These are phyloP conservation scores for Wakefieldia striispora DNA, from an alignment of 768 basidiomycete genomes.

Conservation along the genomic window DNA sequence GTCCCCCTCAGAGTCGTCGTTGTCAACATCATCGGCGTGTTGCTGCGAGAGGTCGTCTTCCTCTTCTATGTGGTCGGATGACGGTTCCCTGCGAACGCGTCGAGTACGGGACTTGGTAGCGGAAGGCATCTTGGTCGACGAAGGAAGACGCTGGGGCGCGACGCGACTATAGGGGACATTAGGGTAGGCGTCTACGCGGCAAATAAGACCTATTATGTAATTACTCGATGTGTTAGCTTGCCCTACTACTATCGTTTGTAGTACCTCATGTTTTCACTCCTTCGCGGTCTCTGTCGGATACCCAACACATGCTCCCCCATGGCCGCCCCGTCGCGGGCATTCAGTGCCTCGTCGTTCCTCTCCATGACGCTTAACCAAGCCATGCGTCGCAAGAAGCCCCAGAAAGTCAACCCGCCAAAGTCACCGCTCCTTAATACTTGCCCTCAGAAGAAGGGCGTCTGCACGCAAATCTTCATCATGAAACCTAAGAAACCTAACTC, in stretches of 20 bases:
- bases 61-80: slow-evolving; percentile 60
- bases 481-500: slow-evolving; percentile 99
- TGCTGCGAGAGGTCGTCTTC: slow-evolving; percentile 42
- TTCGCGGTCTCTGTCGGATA: slow-evolving; percentile 18
- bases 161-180: slow-evolving; percentile 22
- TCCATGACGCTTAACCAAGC: slow-evolving; percentile 83
- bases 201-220: slow-evolving; percentile 8
- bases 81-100: slow-evolving; percentile 43
- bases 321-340: slow-evolving; percentile 40
- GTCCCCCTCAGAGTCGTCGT: slow-evolving; percentile 38
- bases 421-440: slow-evolving; percentile 79
- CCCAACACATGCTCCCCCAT: background rate
- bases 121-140: slow-evolving; percentile 31
- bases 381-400: slow-evolving; percentile 70
- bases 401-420: slow-evolving; percentile 42
- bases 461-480: slow-evolving; percentile 72
- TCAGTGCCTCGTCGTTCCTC: slow-evolving; percentile 60
- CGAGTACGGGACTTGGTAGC: slow-evolving; percentile 38
- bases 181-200: slow-evolving; percentile 33
- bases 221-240: background rate
- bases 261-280: slow-evolving; percentile 30
- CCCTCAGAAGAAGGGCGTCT: slow-evolving; percentile 92
- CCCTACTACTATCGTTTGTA: no score
- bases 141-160: slow-evolving; percentile 3
- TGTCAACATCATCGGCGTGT: slow-evolving; percentile 42